These are phyloP conservation scores for Purshia tridentata DNA, from an alignment of 306 rosid species.

Conservation along the genomic window DNA sequence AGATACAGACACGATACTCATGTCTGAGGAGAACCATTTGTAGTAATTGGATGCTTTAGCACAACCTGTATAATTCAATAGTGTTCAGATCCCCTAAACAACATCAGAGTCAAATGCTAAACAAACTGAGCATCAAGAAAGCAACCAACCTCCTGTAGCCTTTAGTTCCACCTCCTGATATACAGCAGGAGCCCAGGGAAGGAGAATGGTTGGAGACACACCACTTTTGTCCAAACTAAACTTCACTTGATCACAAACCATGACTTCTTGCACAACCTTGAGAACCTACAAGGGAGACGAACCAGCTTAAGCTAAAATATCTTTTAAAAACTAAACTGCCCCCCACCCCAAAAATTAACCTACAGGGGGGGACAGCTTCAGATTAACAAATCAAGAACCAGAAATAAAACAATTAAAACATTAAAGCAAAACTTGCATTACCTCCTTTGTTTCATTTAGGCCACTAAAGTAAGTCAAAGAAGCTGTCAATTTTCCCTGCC, in stretches of 20 bases:
- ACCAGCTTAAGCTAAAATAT: not conserved
- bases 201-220: constrained; percentile 42
- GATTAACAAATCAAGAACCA: not conserved
- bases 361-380: not conserved
- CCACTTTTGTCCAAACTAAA: constrained; percentile 46
- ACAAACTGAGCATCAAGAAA: constrained; percentile 35
- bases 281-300: constrained; percentile 41
- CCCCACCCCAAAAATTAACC: constrained; percentile 10
- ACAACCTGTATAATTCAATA: constrained; percentile 57
- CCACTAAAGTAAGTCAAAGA: constrained; percentile 63
- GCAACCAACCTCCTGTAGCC: constrained; percentile 77
- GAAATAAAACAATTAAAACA: constrained; percentile 9
- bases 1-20: constrained; percentile 61
- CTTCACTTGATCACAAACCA: constrained; percentile 71
- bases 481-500: constrained; percentile 70
- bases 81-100: constrained; percentile 23
- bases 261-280: constrained; percentile 63
- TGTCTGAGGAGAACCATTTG: constrained; percentile 84
- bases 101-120: constrained; percentile 23
- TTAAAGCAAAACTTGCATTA: constrained; percentile 1
- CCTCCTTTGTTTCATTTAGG: constrained; percentile 66
- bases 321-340: not conserved
- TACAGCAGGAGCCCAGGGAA: constrained; percentile 85
- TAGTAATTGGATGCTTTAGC: constrained; percentile 68
- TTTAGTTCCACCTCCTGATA: constrained; percentile 77